Base-by-base conservation (phyloP, 2,329 filamentous ascomycete genomes). In the Sporothrix luriei region DNA sequence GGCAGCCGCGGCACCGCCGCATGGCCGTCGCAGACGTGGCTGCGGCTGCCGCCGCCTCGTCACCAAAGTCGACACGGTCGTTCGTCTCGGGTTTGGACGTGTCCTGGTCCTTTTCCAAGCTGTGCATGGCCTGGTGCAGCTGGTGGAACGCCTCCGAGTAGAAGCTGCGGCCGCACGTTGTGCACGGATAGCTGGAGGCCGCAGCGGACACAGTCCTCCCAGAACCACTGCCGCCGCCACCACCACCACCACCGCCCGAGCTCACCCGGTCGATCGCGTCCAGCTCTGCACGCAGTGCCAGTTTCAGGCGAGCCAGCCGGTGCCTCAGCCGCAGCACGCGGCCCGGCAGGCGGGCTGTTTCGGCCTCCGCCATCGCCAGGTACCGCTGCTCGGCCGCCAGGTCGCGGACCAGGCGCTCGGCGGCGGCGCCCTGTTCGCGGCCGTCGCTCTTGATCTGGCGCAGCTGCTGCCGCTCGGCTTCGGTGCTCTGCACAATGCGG, bases 391-490 rank as follows among this genome's bases (percentile, higher is more conserved):
- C 71, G 33, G 52, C 62, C 72, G 82, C 84, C 68, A 94, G 79
- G 43, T 88, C 84, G 62, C 84, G 81, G 0, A 87, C 89, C 71
- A 85, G 86, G 68, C 77, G 79, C 77, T 96, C 92, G 74, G 97
- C 84, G 71, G 91, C 88, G 26, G 83, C 80, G 19, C 96, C 88
- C 82, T 94, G 87, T 52, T 87, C 84, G 13, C 88, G 87, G 1
- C 97, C 92, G 71, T 94, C 90, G 19, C 86, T 84, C 80, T 98
- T 98, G 75, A 91, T 88, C 54, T 87, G 85, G 78, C 95, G 93
- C 46, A 98, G 84, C 64, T 87, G 85, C 19, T 87, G 87, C 78
- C 98, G 98, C 69, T 87, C 86, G 3, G 84, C 84, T 19, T 72
- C 82, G 71, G 92, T 89, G 69, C 85, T 83, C 74, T 80, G 83